Conservation (phyloP, 73 alveolate species). For the Durusdinium trenchii region DNA sequence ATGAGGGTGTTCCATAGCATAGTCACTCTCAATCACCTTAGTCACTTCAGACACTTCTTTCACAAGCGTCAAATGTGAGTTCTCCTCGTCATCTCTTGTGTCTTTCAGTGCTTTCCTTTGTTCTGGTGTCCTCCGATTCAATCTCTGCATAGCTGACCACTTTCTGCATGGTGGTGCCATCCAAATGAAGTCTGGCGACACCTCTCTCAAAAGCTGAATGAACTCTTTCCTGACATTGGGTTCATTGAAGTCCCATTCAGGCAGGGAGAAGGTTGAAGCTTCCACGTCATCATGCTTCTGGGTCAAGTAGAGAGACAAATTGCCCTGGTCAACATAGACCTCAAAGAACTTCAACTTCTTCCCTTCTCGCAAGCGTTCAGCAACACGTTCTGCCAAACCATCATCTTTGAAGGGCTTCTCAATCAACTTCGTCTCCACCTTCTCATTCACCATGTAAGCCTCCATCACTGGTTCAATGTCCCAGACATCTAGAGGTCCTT, state of each 20-base stretch:
- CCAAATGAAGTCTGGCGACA: not conserved
- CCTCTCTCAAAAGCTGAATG: not conserved
- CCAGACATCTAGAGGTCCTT: not conserved
- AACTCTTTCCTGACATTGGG: not conserved
- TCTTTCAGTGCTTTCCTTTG: not conserved
- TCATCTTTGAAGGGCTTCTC: not conserved
- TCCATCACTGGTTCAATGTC: not conserved
- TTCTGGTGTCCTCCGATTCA: not conserved
- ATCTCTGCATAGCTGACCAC: not conserved
- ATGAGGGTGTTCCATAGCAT: not conserved
- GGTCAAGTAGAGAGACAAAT: not conserved
- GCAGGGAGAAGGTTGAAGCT: not conserved
- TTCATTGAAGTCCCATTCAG: not conserved
- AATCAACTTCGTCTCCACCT: not conserved
- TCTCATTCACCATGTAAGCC: not conserved
- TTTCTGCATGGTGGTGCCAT: not conserved
- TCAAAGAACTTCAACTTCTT: not conserved
- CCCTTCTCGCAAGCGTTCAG: no score
- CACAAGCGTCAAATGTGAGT: not conserved
- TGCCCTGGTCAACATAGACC: not conserved
- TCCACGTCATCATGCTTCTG: not conserved
- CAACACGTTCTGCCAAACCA: not conserved
- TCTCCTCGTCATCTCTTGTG: not conserved
- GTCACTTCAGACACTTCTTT: not conserved
- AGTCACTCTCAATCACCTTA: not conserved